Base-by-base conservation (phyloP, 306 rosid genomes). In the Quercus glauca region DNA sequence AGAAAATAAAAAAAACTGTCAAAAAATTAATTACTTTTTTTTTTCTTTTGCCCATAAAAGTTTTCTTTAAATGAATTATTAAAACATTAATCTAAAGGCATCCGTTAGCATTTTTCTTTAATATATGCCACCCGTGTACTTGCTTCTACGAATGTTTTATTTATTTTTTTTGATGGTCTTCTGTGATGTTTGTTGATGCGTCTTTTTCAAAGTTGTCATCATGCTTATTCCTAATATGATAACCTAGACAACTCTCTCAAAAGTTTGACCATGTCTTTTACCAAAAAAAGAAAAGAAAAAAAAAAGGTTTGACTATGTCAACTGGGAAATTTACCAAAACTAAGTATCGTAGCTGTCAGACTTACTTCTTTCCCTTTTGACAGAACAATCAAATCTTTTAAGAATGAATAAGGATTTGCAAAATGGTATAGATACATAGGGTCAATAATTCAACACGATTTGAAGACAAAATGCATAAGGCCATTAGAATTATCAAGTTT, bases 1-100 rank as follows among this genome's bases (percentile, higher is more conserved):
- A 0, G 0, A 0, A 6, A 35, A 35, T 6, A 0, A 0, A 35
- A 35, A 35, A 35, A 6, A 35, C 0, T 6, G 2, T 35, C 2
- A 6, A 35, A 35, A 35, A 35, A 35, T 35, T 35, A 35, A 35
- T 6, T 33, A 33, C 1, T 33, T 5, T 6, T 35, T 35, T 31
- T 35, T 35, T 5, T 5, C 5, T 7, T 35, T 6, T 35, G 5
- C 8, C 0, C 0, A 35, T 35, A 6, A 35, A 35, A 5, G 1
- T 0, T 35, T 35, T 35, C 0, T 35, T 6, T 35, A 12, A 60
- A 23, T n/a, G 4, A 31, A 25, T 14, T 13, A 60, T 60, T 25
- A 23, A 3, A 11, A 26, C 5, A 60, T 23, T 25, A 20, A 2
- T 0, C 2, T 26, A 60, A 13, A 0, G 5, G 3, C 13, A 56